Conservation (phyloP, 176 grass and related monocot species). For the Oryza coarctata region DNA sequence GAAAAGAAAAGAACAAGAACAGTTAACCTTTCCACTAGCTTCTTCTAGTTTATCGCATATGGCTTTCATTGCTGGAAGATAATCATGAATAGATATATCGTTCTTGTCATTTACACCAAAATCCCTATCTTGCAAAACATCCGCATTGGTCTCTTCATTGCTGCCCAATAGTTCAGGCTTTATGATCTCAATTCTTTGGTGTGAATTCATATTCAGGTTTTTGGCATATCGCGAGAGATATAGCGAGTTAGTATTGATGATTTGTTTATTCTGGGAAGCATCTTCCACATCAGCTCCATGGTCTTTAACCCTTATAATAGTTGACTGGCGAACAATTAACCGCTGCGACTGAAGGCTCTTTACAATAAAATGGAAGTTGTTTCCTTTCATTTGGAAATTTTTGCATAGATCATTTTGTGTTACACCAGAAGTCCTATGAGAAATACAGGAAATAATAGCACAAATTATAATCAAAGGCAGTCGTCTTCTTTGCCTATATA, state of each 20-base stretch:
- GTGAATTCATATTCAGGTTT: conserved; percentile 80
- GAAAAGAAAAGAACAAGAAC: background rate
- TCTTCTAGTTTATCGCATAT: conserved; percentile 93
- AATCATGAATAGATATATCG: conserved; percentile 75
- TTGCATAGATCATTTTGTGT: conserved; percentile 79
- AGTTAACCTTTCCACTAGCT: conserved; percentile 74
- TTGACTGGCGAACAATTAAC: conserved; percentile 81
- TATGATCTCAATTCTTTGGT: conserved; percentile 90
- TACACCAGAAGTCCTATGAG: conserved; percentile 74
- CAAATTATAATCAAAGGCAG: background rate
- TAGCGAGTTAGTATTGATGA: conserved; percentile 76
- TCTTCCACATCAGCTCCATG: conserved; percentile 44
- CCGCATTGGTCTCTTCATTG: conserved; percentile 33
- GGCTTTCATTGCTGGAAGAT: conserved; percentile 90
- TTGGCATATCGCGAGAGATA: conserved; percentile 81
- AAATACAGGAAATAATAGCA: conserved; percentile 26
- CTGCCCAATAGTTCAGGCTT: conserved; percentile 57
- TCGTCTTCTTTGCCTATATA: conserved; percentile 4
- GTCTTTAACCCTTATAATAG: conserved; percentile 79
- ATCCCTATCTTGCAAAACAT: conserved; percentile 46
- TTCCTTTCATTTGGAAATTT: conserved; percentile 73
- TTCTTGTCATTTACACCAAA: conserved; percentile 45
- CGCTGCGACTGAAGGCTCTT: conserved; percentile 67
- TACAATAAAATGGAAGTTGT: conserved; percentile 91
- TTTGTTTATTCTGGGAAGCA: conserved; percentile 60